Evolutionary conservation across 2,329 filamentous ascomycete genomes (phyloP).

Genomic region (Diaporthe humulicola): DNA sequence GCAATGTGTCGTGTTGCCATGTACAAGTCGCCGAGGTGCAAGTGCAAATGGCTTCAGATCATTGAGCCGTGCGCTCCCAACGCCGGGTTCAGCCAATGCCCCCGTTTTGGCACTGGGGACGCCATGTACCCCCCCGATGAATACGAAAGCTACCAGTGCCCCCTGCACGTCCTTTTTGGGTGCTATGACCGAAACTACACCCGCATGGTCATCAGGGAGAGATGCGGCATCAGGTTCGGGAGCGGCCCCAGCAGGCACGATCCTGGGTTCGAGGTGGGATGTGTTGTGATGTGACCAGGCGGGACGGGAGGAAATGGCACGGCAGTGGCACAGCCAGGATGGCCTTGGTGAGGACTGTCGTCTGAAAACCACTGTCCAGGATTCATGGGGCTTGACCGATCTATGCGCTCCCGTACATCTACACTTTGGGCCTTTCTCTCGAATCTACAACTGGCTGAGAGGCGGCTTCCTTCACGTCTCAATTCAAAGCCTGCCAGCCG

Average conservation of each 20-base stretch:
- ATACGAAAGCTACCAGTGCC: conserved; percentile 54
- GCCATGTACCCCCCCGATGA: conserved; percentile 53
- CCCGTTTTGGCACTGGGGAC: conserved; percentile 54
- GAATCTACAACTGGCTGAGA: neutral
- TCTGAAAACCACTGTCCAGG: conserved; percentile 5
- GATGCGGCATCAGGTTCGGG: conserved; percentile 62
- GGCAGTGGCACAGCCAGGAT: neutral
- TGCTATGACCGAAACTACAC: conserved; percentile 62
- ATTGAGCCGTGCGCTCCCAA: conserved; percentile 60
- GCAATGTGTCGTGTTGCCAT: conserved; percentile 64
- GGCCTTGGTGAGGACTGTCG: neutral
- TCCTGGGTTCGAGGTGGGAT: conserved; percentile 53
- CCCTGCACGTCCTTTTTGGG: conserved; percentile 54
- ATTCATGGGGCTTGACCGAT: neutral
- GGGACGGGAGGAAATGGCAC: too few species aligned
- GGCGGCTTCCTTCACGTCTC: neutral
- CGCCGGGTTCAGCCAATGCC: conserved; percentile 65
- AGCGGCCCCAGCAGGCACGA: conserved; percentile 56
- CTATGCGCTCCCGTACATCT: neutral
- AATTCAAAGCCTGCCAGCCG: conserved; percentile 55
- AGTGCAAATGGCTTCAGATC: conserved; percentile 66
- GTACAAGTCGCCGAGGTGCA: conserved; percentile 63
- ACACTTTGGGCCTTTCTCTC: neutral
- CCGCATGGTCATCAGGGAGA: conserved; percentile 60
- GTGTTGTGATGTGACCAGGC: conserved; percentile 53